Base-by-base conservation (phyloP, 164 flowering plant species). In the Liriodendron chinense region DNA sequence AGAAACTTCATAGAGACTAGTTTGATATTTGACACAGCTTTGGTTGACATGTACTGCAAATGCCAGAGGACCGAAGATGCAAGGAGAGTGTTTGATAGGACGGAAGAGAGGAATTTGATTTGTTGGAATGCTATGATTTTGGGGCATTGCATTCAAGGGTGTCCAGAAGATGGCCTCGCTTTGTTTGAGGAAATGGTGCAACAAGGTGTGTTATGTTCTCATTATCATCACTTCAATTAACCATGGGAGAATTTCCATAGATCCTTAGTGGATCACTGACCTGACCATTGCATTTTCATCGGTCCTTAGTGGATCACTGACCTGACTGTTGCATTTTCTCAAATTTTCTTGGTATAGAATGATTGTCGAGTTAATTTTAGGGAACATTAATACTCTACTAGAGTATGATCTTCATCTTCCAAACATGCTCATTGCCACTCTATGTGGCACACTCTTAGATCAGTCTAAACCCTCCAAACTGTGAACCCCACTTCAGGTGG, bases 121-220 rank as follows among this genome's bases (percentile, higher is more conserved):
- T 86, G 86, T 66, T 93, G 92, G 94, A 93, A 90, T 88, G 84
- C 92, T 43, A 92, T 93, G 92, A 83, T 92, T 71, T 78, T 91
- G 83, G 96, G 91, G 24, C 85, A 90, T 71, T 86, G 89, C 77
- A 80, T 89, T 78, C 89, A 87, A 80, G 98, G 94, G 24, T 78
- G 81, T 70, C 85, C 94, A 7, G 71, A 77, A 62, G 90, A 89
- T 71, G 96, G 95, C 62, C 82, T 93, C 25, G 68, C 56, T 13
- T 73, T 91, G 69, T 93, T 81, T 82, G 78, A 59, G 10, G 76
- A 84, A 62, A 86, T 91, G 93, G 71, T 82, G 47, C 62, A 47
- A 28, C 8, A 34, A 68, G 75, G 75, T 73, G 49, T 25, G 43
- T 72, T 59, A 14, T 22, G 13, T 14, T 61, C 5, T 28, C 12